Percentiles rank a stretch among this genome's conserved stretches.
phyloP scores from a whole-genome alignment of 176 grass and related monocot species.

The Aechmea fasciata region DNA sequence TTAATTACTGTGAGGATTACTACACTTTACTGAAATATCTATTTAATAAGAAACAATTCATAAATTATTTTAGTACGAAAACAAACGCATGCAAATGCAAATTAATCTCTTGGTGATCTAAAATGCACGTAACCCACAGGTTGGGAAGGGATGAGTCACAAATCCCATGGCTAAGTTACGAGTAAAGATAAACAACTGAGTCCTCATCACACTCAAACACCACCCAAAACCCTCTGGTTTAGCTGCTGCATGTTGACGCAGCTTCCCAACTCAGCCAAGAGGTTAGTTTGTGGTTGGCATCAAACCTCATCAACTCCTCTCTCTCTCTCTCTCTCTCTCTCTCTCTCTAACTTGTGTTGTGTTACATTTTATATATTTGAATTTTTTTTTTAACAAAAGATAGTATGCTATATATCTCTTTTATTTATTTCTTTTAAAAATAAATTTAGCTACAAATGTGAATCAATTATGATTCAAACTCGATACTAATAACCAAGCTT shows the following conservation, averaged over 20 bases:
- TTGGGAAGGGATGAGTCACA: neutral
- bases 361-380: too few relatives aligned
- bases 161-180: neutral
- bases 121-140: neutral
- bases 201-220: neutral
- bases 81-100: neutral
- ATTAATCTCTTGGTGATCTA: neutral
- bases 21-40: too few relatives aligned
- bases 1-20: too few relatives aligned
- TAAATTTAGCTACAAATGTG: too few relatives aligned
- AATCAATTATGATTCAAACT: too few relatives aligned
- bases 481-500: too few relatives aligned
- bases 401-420: too few relatives aligned
- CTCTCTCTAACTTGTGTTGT: too few relatives aligned
- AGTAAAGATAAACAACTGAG: neutral
- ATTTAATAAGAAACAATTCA: neutral
- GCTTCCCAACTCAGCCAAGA: conserved; percentile 20
- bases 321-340: neutral
- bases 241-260: too few relatives aligned
- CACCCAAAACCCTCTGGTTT: neutral
- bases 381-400: too few relatives aligned
- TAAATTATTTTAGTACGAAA: neutral
- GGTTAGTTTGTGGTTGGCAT: conserved; percentile 27
- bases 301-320: conserved; percentile 27
- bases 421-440: too few relatives aligned